Conservation (phyloP, 2,329 filamentous ascomycete genomes). For the Phialocephala sp. region DNA sequence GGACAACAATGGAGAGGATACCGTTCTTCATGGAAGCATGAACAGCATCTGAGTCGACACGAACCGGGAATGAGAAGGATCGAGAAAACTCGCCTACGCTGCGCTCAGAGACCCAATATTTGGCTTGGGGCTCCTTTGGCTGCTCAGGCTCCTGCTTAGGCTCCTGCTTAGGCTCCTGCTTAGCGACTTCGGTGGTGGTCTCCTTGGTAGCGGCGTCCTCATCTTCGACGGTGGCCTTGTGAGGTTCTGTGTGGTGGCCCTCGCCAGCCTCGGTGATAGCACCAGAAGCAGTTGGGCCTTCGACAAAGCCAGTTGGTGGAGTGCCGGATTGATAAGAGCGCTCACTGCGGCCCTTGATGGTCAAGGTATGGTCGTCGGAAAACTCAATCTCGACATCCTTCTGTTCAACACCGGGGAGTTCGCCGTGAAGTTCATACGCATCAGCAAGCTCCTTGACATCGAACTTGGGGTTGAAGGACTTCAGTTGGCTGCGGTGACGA, state of each 20-base stretch:
- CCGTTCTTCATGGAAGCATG: constrained; percentile 68
- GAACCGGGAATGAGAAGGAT: constrained; percentile 69
- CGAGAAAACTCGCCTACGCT: constrained; percentile 71
- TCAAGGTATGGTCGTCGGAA: constrained; percentile 74
- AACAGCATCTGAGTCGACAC: constrained; percentile 67
- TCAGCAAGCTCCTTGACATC: constrained; percentile 74
- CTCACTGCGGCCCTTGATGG: constrained; percentile 73
- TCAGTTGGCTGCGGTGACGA: constrained; percentile 33
- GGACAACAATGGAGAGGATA: constrained; percentile 66
- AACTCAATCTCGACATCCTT: constrained; percentile 80
- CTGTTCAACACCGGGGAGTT: constrained; percentile 77
- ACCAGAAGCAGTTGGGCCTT: constrained; percentile 46
- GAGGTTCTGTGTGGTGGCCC: constrained; percentile 26
- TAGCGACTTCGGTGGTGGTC: constrained; percentile 22
- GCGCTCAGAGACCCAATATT: constrained; percentile 76
- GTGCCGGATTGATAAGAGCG: constrained; percentile 59
- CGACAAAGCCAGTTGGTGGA: constrained; percentile 53
- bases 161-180: constrained; percentile 13
- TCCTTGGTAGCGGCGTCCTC: constrained; percentile 36
- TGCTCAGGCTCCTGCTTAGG: constrained; percentile 21
- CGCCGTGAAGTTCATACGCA: constrained; percentile 78
- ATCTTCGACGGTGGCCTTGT: constrained; percentile 63
- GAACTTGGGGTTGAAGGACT: constrained; percentile 75
- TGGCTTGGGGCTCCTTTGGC: constrained; percentile 46
- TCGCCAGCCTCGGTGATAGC: constrained; percentile 49